phyloP scores from a whole-genome alignment of 2,329 filamentous ascomycete species.

The Hymenoscyphus fructigenus region DNA sequence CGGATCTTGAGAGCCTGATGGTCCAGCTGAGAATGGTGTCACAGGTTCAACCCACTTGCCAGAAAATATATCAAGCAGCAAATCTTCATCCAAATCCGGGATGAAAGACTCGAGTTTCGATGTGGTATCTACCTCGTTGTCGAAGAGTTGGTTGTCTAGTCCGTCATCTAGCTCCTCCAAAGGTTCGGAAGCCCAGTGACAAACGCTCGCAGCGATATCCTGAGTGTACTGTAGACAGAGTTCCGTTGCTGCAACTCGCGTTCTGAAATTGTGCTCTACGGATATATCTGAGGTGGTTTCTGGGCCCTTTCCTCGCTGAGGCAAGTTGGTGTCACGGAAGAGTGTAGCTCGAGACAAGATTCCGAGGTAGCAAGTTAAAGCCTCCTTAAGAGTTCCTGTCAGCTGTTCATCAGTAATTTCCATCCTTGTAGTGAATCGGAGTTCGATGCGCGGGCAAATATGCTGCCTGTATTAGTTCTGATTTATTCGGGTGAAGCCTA shows the following conservation, averaged over 20 bases:
- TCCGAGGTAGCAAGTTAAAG: neutral
- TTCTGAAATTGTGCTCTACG: neutral
- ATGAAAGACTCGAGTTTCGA: constrained; percentile 12
- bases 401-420: neutral
- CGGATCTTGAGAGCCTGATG: constrained; percentile 4
- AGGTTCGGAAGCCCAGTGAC: constrained; percentile 16
- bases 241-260: constrained; percentile 15
- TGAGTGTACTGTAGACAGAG: constrained; percentile 19
- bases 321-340: neutral
- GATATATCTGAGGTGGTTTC: neutral
- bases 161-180: constrained; percentile 10
- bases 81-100: constrained; percentile 11
- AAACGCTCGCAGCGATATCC: constrained; percentile 17
- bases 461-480: too few relatives aligned
- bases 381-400: neutral
- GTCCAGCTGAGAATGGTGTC: constrained; percentile 15
- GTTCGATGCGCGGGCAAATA: too few relatives aligned
- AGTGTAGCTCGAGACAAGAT: neutral
- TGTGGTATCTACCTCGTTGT: constrained; percentile 7
- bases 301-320: neutral
- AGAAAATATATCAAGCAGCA: constrained; percentile 20
- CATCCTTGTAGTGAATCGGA: too few relatives aligned
- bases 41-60: constrained; percentile 18
- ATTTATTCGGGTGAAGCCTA: too few relatives aligned
- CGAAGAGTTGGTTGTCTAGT: neutral